Percentiles rank a stretch among this genome's conserved stretches.
Evolutionary conservation across 23 red algal species (phyloP).

Genomic region (Gracilariopsis chorda): DNA sequence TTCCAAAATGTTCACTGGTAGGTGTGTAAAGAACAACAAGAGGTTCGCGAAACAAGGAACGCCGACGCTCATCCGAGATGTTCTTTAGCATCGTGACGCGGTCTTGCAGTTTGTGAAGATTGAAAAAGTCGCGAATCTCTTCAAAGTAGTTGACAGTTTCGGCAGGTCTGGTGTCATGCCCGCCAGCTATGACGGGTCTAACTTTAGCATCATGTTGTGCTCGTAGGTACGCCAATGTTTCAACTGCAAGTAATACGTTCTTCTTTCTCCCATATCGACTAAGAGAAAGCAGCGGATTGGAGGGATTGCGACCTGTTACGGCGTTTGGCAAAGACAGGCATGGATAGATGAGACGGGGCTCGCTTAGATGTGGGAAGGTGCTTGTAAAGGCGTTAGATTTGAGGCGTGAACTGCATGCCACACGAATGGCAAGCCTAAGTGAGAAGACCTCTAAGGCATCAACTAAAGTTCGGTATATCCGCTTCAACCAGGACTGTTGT

Average conservation of each 20-base stretch:
- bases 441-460: conserved; percentile 63
- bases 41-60: conserved; percentile 28
- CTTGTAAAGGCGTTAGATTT: conserved; percentile 49
- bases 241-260: conserved; percentile 75
- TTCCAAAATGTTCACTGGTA: conserved; percentile 92
- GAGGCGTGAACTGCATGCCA: conserved; percentile 80
- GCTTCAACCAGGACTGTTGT: background rate
- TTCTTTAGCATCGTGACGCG: conserved; percentile 55
- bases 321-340: background rate
- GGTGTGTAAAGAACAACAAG: conserved; percentile 88
- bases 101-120: conserved; percentile 5
- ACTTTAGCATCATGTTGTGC: background rate
- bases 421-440: conserved; percentile 36
- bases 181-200: conserved; percentile 77
- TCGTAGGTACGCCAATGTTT: conserved; percentile 40
- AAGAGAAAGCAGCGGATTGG: conserved; percentile 66
- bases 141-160: conserved; percentile 76
- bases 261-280: conserved; percentile 97
- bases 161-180: conserved; percentile 73
- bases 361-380: conserved; percentile 53
- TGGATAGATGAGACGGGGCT: conserved; percentile 78
- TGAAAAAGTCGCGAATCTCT: conserved; percentile 21
- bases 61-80: conserved; percentile 49
- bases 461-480: conserved; percentile 59
- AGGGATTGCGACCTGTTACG: background rate